These are phyloP conservation scores for Penicillium soppii DNA, from an alignment of 495 filamentous ascomycete genomes.

Conservation along the genomic window DNA sequence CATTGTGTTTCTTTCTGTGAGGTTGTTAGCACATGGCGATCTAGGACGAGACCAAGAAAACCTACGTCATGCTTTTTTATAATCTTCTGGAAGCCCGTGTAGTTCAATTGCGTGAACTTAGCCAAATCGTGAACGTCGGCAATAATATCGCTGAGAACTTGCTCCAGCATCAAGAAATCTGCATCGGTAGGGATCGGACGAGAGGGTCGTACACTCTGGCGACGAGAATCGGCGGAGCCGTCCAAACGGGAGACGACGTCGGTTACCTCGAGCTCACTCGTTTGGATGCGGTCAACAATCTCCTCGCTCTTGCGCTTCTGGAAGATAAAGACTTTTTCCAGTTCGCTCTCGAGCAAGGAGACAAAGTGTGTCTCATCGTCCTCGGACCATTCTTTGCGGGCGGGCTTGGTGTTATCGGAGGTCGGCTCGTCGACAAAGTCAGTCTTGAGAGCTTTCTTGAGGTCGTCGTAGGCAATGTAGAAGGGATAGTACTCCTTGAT, in stretches of 20 bases:
- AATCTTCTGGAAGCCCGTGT: slow-evolving; percentile 99
- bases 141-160: slow-evolving; percentile 95
- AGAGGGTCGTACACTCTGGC: slow-evolving; percentile 19
- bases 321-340: slow-evolving; percentile 96
- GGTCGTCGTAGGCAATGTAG: slow-evolving; percentile 95
- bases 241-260: slow-evolving; percentile 78
- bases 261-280: slow-evolving; percentile 82
- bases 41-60: slow-evolving; percentile 9
- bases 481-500: slow-evolving; percentile 95
- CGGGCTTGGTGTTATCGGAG: slow-evolving; percentile 53
- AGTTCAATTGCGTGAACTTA: slow-evolving; percentile 98
- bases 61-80: slow-evolving; percentile 99
- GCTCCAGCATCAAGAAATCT: slow-evolving; percentile 90
- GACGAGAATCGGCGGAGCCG: slow-evolving; percentile 18
- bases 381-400: slow-evolving; percentile 76
- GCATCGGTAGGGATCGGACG: slow-evolving; percentile 65
- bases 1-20: slow-evolving; percentile 87
- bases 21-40: slow-evolving; percentile 12
- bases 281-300: slow-evolving; percentile 84
- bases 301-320: slow-evolving; percentile 94
- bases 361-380: slow-evolving; percentile 92
- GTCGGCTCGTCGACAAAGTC: slow-evolving; percentile 58
- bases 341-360: slow-evolving; percentile 77
- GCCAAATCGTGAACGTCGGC: slow-evolving; percentile 98
- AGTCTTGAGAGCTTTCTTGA: slow-evolving; percentile 84